Evolutionary conservation across 2,329 filamentous ascomycete species (phyloP), one percentile per base, ranked within the genome.

Genomic region (Beauveria medogensis): DNA sequence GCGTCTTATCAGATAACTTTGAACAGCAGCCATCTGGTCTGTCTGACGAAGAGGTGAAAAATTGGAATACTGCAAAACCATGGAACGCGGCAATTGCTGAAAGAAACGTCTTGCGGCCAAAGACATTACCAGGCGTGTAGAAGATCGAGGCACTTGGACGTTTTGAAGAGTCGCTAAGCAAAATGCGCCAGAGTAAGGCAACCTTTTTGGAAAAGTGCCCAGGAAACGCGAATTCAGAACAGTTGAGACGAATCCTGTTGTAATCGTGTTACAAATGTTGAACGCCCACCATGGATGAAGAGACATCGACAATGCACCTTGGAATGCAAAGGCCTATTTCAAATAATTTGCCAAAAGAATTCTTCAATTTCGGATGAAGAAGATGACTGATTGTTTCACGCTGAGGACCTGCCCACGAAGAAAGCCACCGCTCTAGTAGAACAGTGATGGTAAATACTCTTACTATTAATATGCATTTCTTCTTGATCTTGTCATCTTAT

Each of bases 1-100:
- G 59, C 16, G 30, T 61, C 26, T 22, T 56, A 5, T 34, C 30
- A 22, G 52, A 52, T 34, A 24, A 61, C n/a, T 61, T 61, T 34
- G 52, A 26, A 8, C 18, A 20, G 3, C 52, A 30, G 40, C 51
- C 47, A 8, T 10, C 16, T 1, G 5, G 22, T 9, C 5, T 56
- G 8, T 44, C 59, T 22, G 52, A 61, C 4, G 16, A 41, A 16
- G 59, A 56, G 2, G 43, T 30, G 34, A n/a, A 51, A 5, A 52
- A 26, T 5, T 56, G 53, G 59, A 7, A 61, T 2, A 48, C 7
- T 14, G 59, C 59, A 8, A 61, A 51, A 28, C 18, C 2, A n/a
- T 61, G 59, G 52, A 41, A 56, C 44, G 10, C 28, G 5, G 30
- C 52, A 2, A 53, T 47, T 16, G 47, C 24, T n/a, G 44, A 43